Conservation (phyloP, 148 eudicot genomes). For the Fallopia convolvulus region DNA sequence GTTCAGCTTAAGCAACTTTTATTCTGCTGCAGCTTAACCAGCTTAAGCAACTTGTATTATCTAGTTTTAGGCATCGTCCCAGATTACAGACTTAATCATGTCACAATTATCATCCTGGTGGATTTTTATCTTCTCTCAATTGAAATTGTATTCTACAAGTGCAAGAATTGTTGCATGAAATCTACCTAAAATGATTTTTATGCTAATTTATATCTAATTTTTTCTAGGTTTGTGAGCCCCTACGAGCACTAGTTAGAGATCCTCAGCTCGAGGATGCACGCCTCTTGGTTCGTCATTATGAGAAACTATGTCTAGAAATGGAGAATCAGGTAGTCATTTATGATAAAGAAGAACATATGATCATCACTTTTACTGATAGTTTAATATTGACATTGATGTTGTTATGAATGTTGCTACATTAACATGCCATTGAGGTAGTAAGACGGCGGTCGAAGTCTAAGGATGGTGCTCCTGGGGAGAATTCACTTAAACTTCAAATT, state of each 20-base stretch:
- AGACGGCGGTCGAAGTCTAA: conserved; percentile 50
- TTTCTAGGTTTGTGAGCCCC: conserved; percentile 55
- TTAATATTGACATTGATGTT: neutral
- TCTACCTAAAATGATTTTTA: neutral
- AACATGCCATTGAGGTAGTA: conserved; percentile 64
- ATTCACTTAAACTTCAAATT: conserved; percentile 42
- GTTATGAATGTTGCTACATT: neutral
- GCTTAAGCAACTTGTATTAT: neutral
- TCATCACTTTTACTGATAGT: neutral
- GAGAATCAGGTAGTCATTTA: conserved; percentile 63
- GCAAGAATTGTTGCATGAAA: neutral
- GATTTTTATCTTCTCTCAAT: neutral
- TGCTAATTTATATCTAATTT: neutral
- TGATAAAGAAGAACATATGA: neutral
- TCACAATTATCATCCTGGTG: neutral
- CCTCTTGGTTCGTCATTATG: conserved; percentile 55
- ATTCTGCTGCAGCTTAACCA: neutral
- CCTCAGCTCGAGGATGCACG: conserved; percentile 91
- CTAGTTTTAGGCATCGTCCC: neutral
- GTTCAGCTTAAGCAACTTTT: neutral
- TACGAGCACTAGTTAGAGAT: conserved; percentile 48
- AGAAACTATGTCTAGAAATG: conserved; percentile 61
- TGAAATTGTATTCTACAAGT: neutral
- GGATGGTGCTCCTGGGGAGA: conserved; percentile 43
- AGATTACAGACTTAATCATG: neutral